Base-by-base conservation (phyloP, 2,329 filamentous ascomycete genomes). In the Talaromyces rugulosus region DNA sequence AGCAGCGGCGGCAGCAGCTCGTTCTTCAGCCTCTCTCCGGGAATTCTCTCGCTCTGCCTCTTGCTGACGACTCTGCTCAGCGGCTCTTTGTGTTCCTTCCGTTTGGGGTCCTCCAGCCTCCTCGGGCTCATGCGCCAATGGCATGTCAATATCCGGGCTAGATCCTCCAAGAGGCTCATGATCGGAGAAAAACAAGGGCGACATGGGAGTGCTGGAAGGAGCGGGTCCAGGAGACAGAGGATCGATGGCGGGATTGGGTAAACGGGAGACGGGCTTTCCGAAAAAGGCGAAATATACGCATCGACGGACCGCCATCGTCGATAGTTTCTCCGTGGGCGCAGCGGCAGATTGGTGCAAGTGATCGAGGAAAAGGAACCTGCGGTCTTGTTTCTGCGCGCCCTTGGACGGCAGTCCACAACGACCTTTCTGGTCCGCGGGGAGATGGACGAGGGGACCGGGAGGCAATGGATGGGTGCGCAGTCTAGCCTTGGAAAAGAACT, bases 221-320 rank as follows among this genome's bases (percentile, higher is more conserved):
- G 27, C 27, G 8, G 52, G 31, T 5, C 52, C 16, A 31, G 28
- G 4, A n/a, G 52, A 11, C 51, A 14, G 14, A 55, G 14, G 52
- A 36, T 16, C 9, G 14, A 30, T 14, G 3, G 52, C n/a, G 52
- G 16, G 30, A 36, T 31, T 4, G 16, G 52, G 14, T 5, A 30
- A 55, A 18, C 5, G 30, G 11, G 28, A n/a, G 14, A n/a, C 2
- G 1, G 52, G 30, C 31, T 30, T 55, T n/a, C 52, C 30, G 23
- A 55, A 55, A 55, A 55, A 55, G 4, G 52, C 52, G 52, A 55
- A 36, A 55, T 55, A 55, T 55, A 55, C 31, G 31, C 30, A 36
- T 36, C 16, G 52, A 12, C 30, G 14, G 28, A 55, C 52, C 4
- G 28, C 28, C 11, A 55, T 31, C 12, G 16, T 55, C 1, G 30